Evolutionary conservation across 1,284 basidiomycete species (phyloP), one percentile per base, ranked within the genome.

Genomic region (Chiua sp.): DNA sequence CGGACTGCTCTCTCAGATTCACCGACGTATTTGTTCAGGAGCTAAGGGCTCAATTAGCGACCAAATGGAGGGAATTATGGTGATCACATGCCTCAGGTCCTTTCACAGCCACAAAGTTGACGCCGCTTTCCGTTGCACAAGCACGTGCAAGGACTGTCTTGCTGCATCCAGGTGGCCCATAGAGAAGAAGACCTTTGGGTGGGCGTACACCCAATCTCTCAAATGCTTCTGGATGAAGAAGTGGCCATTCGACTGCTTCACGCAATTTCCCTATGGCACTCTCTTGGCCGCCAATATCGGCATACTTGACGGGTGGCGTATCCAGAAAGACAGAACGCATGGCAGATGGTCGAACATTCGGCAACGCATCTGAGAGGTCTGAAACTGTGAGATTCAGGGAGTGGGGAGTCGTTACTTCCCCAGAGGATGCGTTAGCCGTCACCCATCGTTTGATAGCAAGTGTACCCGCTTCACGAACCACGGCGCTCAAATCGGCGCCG

Each of bases 61-160:
- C 8, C 6, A 26, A 47, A 28, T 23, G n/a, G 42, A 26, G 35
- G 44, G n/a, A 8, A 13, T n/a, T 7, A 51, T 22, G 53, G 4
- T 30, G 28, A 35, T 33, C 61, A 52, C 63, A 15, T 59, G 92
- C 94, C 84, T 99, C 98, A 0, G 97, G 95, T 0, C 98, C 98
- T 75, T 98, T 98, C 59, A 99, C 93, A n/a, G 96, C 94, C 46
- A 99, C 85, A 72, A 98, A 99, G 75, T 99, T 99, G 63, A 98
- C 87, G 0, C 95, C 96, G 65, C 94, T 95, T 75, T 98, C 97
- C 35, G 89, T 93, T 4, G 98, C 98, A 67, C 97, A 90, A 1
- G 98, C 97, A 57, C 95, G 88, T 1, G 95, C 98, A 26, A 97
- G 88, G 50, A 99, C 82, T 1, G 98, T 99, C 79, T 99, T 99